Evolutionary conservation across 768 basidiomycete species (phyloP), one percentile per base, ranked within the genome.

Genomic region (Tylopilus sp.): DNA sequence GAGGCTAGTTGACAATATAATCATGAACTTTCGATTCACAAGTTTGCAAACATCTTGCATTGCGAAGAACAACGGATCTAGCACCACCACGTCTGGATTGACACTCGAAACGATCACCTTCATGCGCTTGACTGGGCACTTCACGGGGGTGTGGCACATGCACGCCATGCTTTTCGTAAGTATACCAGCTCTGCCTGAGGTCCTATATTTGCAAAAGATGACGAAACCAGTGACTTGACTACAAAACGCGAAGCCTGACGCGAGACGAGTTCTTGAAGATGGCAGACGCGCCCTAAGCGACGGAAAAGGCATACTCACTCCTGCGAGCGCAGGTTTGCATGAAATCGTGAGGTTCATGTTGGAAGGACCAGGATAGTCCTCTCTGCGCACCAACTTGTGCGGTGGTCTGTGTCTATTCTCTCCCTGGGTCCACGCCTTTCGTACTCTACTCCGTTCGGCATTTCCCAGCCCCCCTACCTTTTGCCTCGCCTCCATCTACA

Each of bases 291-390:
- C 2, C 38, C n/a, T 8, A 31, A 59, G 57, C 1, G 57, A 11
- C 30, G 44, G 15, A 10, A 55, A 59, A 20, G 50, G 55, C 1
- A 59, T 39, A 18, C 51, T 38, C 7, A 33, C 46, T 2, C 50
- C 52, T 6, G 44, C 44, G 4, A 58, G 40, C 4, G 44, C 57
- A 1, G 58, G 57, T 25, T 59, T 52, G 8, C 51, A 58, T 8
- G 57, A 28, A 10, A 35, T 55, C 10, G 57, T 50, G 15, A 57
- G 48, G 12, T 36, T 47, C 6, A 56, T 46, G 17, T 57, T 51
- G 22, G 54, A n/a, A n/a, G n/a, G n/a, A n/a, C n/a, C n/a, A n/a
- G n/a, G n/a, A n/a, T n/a, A n/a, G n/a, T n/a, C n/a, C n/a, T n/a
- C n/a, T n/a, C n/a, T n/a, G n/a, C n/a, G n/a, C n/a, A n/a, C n/a